Conservation (phyloP, 2,329 filamentous ascomycete species). For the Diaporthe ampelina region DNA sequence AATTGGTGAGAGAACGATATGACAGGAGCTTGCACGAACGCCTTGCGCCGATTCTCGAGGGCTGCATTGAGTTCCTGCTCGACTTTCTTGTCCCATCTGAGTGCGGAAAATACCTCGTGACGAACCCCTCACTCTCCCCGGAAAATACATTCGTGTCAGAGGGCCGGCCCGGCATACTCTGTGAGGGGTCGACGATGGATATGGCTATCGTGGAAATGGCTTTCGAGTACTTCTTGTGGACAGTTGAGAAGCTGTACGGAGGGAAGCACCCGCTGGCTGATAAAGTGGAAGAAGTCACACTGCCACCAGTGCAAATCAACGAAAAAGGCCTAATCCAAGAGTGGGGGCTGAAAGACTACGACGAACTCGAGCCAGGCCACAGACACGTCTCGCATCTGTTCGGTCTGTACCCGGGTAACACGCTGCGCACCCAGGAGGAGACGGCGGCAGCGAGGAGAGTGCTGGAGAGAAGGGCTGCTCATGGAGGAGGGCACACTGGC, state of each 20-base stretch:
- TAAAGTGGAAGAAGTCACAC: constrained; percentile 44
- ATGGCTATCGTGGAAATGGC: constrained; percentile 55
- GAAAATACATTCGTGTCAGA: constrained; percentile 51
- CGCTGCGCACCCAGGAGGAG: constrained; percentile 49
- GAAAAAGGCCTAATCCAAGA: constrained; percentile 57
- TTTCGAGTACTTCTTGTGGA: constrained; percentile 47
- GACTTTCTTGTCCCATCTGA: constrained; percentile 46
- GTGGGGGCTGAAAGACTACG: constrained; percentile 54
- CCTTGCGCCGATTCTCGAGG: constrained; percentile 48
- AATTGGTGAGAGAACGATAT: constrained; percentile 47
- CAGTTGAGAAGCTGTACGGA: constrained; percentile 40
- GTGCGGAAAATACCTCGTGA: constrained; percentile 47
- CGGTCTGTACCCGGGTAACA: constrained; percentile 60
- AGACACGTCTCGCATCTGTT: constrained; percentile 66
- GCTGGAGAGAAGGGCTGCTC: constrained; percentile 47
- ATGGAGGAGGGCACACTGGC: constrained; percentile 62
- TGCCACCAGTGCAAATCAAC: constrained; percentile 48
- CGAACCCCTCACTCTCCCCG: constrained; percentile 53
- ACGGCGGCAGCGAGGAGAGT: constrained; percentile 49
- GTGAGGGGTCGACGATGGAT: constrained; percentile 62
- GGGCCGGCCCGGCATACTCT: constrained; percentile 55
- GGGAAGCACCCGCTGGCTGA: constrained; percentile 19
- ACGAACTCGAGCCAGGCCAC: constrained; percentile 61
- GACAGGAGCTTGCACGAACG: constrained; percentile 46
- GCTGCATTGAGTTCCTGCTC: constrained; percentile 50